Conservation (phyloP, 2,329 filamentous ascomycete genomes). For the Apiospora rasikravindrae region DNA sequence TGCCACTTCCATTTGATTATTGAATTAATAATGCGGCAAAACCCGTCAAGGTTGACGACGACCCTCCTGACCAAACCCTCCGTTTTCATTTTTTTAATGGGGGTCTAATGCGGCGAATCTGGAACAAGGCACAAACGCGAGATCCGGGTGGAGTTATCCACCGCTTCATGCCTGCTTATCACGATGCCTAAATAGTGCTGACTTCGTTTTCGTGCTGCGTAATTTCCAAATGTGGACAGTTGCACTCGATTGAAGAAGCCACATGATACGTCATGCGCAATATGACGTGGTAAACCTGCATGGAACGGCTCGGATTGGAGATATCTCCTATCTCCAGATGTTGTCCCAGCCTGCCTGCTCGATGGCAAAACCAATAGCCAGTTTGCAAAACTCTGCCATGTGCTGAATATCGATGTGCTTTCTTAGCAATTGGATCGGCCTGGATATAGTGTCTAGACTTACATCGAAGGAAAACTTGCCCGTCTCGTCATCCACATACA, state of each 20-base stretch:
- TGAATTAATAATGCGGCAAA: neutral
- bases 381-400: constrained; percentile 47
- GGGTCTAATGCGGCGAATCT: neutral
- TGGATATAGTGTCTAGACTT: constrained; percentile 24
- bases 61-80: neutral
- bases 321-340: constrained; percentile 39
- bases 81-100: neutral
- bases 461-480: constrained; percentile 46
- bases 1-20: neutral
- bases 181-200: neutral
- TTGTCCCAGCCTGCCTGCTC: constrained; percentile 49
- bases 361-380: constrained; percentile 45
- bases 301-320: neutral
- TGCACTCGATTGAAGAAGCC: neutral
- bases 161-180: neutral
- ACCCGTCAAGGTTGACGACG: neutral
- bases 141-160: constrained; percentile 3
- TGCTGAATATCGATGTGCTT: constrained; percentile 32
- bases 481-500: constrained; percentile 43
- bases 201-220: neutral
- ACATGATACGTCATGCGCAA: neutral
- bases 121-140: neutral
- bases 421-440: neutral
- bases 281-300: constrained; percentile 5
- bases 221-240: neutral